phyloP scores from a whole-genome alignment of 1,139 yeast genomes.

The Debaryomyces udenii region DNA sequence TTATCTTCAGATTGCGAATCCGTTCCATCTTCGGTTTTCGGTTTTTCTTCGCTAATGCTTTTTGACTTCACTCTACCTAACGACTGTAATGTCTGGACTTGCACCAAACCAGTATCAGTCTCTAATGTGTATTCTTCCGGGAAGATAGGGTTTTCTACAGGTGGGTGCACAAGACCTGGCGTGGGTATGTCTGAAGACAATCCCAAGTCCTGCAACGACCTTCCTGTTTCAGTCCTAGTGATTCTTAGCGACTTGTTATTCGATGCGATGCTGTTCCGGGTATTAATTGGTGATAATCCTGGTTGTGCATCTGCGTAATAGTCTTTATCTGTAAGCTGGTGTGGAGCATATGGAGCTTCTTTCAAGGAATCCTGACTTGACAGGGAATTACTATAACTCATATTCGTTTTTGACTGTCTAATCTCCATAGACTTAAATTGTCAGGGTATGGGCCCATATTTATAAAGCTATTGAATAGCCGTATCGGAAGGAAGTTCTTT shows the following conservation, averaged over 20 bases:
- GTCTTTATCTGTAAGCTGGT: slow-evolving; percentile 16
- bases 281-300: slow-evolving; percentile 28
- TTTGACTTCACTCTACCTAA: slow-evolving; percentile 60
- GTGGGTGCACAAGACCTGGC: slow-evolving; percentile 65
- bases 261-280: slow-evolving; percentile 14
- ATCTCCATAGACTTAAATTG: background rate
- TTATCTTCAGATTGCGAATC: slow-evolving; percentile 1
- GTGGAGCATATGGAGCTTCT: slow-evolving; percentile 3
- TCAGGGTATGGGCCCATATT: background rate
- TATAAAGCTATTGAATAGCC: slow-evolving; percentile 4
- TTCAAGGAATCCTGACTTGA: slow-evolving; percentile 3
- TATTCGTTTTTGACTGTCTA: slow-evolving; percentile 1
- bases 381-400: slow-evolving; percentile 1
- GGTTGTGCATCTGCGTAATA: slow-evolving; percentile 45
- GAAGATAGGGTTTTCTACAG: slow-evolving; percentile 67
- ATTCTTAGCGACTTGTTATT: slow-evolving; percentile 14
- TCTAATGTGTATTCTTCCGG: slow-evolving; percentile 91
- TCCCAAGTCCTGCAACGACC: slow-evolving; percentile 67
- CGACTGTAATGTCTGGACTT: slow-evolving; percentile 67
- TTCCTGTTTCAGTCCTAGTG: slow-evolving; percentile 65
- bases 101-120: slow-evolving; percentile 85
- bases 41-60: slow-evolving; percentile 14
- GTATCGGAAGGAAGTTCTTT: slow-evolving; percentile 3
- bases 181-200: slow-evolving; percentile 52
- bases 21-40: slow-evolving; percentile 11